Conservation (phyloP, 805 yeast genomes). For the Cyberlindnera bimundalis region DNA sequence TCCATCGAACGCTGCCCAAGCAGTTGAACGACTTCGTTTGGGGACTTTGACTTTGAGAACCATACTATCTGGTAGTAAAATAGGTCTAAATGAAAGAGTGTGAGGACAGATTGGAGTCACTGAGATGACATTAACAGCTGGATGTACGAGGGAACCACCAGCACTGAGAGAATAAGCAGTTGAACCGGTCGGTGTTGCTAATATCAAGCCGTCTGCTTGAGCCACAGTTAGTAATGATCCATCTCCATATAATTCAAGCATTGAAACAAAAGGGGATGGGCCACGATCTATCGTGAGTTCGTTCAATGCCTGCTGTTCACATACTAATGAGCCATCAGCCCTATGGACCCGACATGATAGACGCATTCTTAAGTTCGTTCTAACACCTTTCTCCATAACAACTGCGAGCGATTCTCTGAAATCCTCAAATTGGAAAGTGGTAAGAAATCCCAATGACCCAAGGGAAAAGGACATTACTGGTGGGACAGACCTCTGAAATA, state of each 20-base stretch:
- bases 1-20: conserved; percentile 98
- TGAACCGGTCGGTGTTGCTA: conserved; percentile 95
- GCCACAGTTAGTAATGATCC: conserved; percentile 81
- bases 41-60: conserved; percentile 80
- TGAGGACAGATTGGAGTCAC: conserved; percentile 97
- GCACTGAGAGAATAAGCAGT: conserved; percentile 95
- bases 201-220: conserved; percentile 90
- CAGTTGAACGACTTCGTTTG: conserved; percentile 75
- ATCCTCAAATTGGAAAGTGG: conserved; percentile 77
- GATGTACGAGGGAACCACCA: conserved; percentile 93
- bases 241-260: conserved; percentile 86
- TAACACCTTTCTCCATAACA: conserved; percentile 68
- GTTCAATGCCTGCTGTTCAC: conserved; percentile 75
- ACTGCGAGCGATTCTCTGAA: conserved; percentile 55
- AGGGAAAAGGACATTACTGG: conserved; percentile 86
- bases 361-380: conserved; percentile 80
- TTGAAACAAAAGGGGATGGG: conserved; percentile 88
- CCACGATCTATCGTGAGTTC: conserved; percentile 93
- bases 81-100: conserved; percentile 88
- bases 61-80: conserved; percentile 92
- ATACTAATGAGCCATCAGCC: conserved; percentile 35
- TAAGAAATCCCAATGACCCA: conserved; percentile 90
- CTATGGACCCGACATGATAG: conserved; percentile 73
- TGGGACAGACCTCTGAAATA: conserved; percentile 83
- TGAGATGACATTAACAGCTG: conserved; percentile 87